Conservation (phyloP, 2,329 filamentous ascomycete species). For the Diaporthe sp. region DNA sequence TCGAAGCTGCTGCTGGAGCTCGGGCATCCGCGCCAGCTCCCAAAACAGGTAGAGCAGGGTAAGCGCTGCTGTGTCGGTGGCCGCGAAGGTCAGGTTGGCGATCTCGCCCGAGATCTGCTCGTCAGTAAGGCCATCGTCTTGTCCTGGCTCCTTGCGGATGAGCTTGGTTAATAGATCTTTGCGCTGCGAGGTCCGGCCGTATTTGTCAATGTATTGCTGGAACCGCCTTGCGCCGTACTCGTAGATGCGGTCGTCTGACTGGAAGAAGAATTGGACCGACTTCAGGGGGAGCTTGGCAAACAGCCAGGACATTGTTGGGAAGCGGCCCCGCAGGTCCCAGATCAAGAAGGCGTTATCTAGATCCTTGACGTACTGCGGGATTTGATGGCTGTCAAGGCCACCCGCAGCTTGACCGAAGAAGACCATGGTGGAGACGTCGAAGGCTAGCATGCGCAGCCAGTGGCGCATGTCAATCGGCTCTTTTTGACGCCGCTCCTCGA, state of each 20-base stretch:
- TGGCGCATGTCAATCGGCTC: background rate
- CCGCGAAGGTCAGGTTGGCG: conserved; percentile 16
- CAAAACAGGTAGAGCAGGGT: conserved; percentile 9
- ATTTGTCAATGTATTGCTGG: conserved; percentile 13
- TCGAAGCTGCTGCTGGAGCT: conserved; percentile 2
- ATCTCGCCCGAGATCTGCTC: conserved; percentile 14
- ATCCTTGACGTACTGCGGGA: conserved; percentile 12
- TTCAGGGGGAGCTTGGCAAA: background rate
- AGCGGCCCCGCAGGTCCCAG: conserved; percentile 14
- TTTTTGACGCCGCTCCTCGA: background rate
- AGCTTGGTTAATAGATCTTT: background rate
- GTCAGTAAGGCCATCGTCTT: conserved; percentile 7
- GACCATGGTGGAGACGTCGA: conserved; percentile 17
- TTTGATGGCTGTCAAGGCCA: conserved; percentile 8
- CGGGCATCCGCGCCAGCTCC: conserved; percentile 12
- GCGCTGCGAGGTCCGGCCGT: conserved; percentile 14
- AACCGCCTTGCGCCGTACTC: conserved; percentile 1
- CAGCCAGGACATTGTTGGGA: conserved; percentile 8
- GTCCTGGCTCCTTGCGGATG: conserved; percentile 11
- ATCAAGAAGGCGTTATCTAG: conserved; percentile 10
- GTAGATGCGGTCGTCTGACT: conserved; percentile 2
- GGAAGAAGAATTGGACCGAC: background rate
- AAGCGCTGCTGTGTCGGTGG: background rate
- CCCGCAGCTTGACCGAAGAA: conserved; percentile 6
- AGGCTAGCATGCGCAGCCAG: conserved; percentile 12